Percentiles rank a stretch among this genome's conserved stretches.
Conservation (phyloP, 2,329 filamentous ascomycete genomes). For the Cytospora piceicola region DNA sequence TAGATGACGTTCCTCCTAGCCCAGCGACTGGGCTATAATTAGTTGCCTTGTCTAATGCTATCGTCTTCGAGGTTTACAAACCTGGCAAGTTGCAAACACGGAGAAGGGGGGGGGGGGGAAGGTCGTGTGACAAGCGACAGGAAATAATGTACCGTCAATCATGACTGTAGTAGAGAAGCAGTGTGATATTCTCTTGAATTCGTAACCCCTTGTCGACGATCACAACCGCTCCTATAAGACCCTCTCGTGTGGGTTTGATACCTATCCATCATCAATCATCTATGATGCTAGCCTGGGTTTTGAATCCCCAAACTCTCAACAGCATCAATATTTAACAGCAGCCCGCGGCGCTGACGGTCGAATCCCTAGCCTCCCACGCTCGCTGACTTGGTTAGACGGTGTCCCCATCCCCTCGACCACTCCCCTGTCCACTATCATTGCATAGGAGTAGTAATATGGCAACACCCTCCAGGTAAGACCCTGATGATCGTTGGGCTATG, state of each 20-base stretch:
- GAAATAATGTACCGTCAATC: neutral
- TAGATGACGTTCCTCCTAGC: neutral
- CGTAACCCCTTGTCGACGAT: neutral
- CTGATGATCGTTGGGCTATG: neutral
- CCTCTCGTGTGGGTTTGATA: neutral
- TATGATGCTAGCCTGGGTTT: neutral
- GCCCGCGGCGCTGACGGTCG: neutral
- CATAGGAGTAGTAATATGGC: neutral
- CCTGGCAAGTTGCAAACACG: neutral
- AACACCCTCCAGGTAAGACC: neutral
- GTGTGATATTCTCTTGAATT: neutral
- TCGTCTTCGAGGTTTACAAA: neutral
- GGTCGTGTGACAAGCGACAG: neutral
- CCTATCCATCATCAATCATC: neutral
- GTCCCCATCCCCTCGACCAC: neutral
- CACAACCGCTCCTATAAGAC: neutral
- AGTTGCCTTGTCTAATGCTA: neutral
- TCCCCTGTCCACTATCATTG: neutral
- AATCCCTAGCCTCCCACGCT: neutral
- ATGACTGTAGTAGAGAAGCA: neutral
- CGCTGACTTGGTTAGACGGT: neutral
- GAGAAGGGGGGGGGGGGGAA: too few species aligned
- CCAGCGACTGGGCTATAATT: neutral
- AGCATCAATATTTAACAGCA: neutral
- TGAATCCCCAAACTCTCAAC: neutral